Conservation (phyloP, 805 yeast genomes). For the Candida schatavii region DNA sequence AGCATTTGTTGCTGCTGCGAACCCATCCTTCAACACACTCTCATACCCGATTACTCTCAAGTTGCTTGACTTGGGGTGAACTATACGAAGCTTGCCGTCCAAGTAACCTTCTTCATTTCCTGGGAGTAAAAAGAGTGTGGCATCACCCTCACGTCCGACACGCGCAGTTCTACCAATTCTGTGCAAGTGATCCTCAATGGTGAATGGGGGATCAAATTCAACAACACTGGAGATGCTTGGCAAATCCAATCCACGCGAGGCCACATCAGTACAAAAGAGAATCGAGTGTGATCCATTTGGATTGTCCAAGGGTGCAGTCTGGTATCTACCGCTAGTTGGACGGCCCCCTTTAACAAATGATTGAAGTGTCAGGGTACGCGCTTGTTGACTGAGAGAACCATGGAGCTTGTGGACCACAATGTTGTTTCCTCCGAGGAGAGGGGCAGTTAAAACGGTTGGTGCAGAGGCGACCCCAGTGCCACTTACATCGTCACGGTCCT, state of each 20-base stretch:
- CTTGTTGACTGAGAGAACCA: conserved; percentile 85
- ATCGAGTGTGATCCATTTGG: conserved; percentile 48
- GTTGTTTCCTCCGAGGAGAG: conserved; percentile 40
- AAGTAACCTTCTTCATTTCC: conserved; percentile 85
- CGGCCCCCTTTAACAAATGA: conserved; percentile 46
- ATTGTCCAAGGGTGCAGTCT: conserved; percentile 1
- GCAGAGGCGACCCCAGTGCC: not conserved
- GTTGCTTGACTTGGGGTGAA: conserved; percentile 37
- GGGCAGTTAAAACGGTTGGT: conserved; percentile 50
- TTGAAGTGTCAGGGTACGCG: conserved; percentile 72
- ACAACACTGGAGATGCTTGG: conserved; percentile 83
- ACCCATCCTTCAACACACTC: conserved; percentile 27
- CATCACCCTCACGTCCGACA: conserved; percentile 84
- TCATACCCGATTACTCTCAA: conserved; percentile 36
- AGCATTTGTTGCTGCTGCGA: conserved; percentile 33
- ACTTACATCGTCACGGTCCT: conserved; percentile 7
- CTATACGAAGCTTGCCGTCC: conserved; percentile 43
- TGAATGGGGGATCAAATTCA: conserved; percentile 94
- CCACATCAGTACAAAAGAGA: conserved; percentile 94
- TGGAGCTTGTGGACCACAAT: conserved; percentile 66
- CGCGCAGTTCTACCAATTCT: conserved; percentile 98
- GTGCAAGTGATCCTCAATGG: conserved; percentile 92
- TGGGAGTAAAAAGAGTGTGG: conserved; percentile 78
- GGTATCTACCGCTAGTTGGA: not conserved
- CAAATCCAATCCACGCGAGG: conserved; percentile 92